Evolutionary conservation across 176 grass and related monocot species (phyloP).

Genomic region (Eremochloa ophiuroides): DNA sequence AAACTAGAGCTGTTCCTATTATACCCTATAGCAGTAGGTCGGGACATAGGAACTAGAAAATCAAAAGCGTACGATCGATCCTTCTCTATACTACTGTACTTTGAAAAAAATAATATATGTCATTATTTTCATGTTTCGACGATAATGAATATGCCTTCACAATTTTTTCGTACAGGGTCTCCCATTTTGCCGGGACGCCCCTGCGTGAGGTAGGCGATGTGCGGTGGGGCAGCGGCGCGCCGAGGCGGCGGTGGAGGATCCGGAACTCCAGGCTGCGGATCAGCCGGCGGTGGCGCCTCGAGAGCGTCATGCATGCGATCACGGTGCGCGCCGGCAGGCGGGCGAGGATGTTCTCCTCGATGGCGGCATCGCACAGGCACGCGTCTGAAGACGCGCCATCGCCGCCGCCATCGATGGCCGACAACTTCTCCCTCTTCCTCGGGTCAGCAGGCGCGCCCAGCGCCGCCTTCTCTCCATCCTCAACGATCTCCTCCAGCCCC

Average conservation of each 20-base stretch:
- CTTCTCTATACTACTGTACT: too few relatives aligned
- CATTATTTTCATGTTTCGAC: too few relatives aligned
- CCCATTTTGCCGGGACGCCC: too few relatives aligned
- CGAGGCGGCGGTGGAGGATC: neutral
- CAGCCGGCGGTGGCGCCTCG: neutral
- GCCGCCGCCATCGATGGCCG: neutral
- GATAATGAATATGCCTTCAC: too few relatives aligned
- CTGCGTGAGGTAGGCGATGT: neutral
- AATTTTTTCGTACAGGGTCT: too few relatives aligned
- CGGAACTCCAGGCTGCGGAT: neutral
- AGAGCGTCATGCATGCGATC: neutral
- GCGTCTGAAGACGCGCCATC: too few relatives aligned
- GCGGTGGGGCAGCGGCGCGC: neutral
- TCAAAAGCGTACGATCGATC: too few relatives aligned
- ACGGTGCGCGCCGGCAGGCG: neutral
- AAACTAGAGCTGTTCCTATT: too few relatives aligned
- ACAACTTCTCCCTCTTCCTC: too few relatives aligned
- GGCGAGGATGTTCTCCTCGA: neutral
- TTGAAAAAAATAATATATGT: too few relatives aligned
- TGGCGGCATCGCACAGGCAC: neutral
- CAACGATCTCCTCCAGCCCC: neutral
- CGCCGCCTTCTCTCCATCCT: constrained; percentile 27
- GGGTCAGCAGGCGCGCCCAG: constrained; percentile 13
- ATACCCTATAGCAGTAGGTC: too few relatives aligned
- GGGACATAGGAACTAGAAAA: too few relatives aligned